Conservation (phyloP, 148 eudicot species). For the Chenopodium berlandieri region DNA sequence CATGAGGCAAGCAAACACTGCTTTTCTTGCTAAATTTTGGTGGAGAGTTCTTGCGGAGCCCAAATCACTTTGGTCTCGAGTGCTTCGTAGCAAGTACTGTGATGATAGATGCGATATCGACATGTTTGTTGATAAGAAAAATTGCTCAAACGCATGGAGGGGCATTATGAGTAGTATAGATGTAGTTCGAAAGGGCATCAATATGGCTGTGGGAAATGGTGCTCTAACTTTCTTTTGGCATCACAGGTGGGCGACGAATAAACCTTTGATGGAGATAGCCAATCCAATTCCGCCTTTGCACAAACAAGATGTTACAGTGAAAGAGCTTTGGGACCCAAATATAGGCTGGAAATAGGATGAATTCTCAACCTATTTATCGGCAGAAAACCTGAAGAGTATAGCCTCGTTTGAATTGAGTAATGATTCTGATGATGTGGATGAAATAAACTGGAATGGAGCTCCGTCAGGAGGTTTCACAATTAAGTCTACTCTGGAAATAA, state of each 20-base stretch:
- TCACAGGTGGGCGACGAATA: neutral
- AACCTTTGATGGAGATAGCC: neutral
- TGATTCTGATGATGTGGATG: neutral
- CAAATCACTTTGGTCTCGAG: neutral
- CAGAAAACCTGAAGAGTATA: neutral
- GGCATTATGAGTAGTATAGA: neutral
- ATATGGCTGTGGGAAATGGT: neutral
- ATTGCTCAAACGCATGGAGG: neutral
- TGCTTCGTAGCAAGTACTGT: neutral
- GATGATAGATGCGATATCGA: neutral
- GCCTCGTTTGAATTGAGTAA: neutral
- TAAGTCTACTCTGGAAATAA: neutral
- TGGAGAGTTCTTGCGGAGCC: neutral
- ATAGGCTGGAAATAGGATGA: neutral
- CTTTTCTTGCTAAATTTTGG: neutral
- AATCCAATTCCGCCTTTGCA: neutral
- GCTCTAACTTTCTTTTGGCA: neutral
- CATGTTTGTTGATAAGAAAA: neutral
- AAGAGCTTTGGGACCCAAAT: neutral
- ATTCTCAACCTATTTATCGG: neutral
- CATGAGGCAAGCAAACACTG: neutral
- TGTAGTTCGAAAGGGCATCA: neutral
- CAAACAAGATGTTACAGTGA: neutral
- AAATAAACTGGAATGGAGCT: neutral
- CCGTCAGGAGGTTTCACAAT: neutral